Evolutionary conservation across 352 stramenopile genomes (phyloP), one percentile per base, ranked within the genome.

Genomic region (Thalassiosira exigua): DNA sequence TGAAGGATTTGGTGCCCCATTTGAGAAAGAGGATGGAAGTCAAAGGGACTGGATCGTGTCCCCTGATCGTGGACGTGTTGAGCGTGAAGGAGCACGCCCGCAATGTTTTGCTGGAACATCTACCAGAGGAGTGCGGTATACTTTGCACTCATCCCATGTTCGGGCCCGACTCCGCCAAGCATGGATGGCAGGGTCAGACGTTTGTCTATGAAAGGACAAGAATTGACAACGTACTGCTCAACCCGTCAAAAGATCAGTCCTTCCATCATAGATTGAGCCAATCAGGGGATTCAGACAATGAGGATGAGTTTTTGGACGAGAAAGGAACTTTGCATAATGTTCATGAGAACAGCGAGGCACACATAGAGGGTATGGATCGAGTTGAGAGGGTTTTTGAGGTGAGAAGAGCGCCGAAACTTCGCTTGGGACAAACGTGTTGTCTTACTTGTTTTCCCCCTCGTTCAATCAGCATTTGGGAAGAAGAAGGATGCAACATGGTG

Each of bases 91-190:
- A 97, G 50, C 96, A 99, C 86, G 87, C 97, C 29, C 97, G 98
- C 78, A 86, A 97, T 70, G 92, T 97, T 41, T 71, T 99, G 86
- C 90, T 98, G 42, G 83, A 96, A 33, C 66, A 94, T n/a, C 74
- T 98, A 14, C 96, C 96, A 1, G 66, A 86, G 44, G 94, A 94
- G 71, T 94, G 90, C 58, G 96, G 97, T 65, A 96, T 99, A 33
- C 81, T 99, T 33, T 98, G 96, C 70, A 98, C 97, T 14, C 97
- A 99, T 87, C 97, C 97, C 0, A 99, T 99, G 97, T 99, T 99
- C 86, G 97, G 97, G 42, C 96, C 96, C 0, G 65, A 75, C 29
- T 97, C 91, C 56, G 96, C 96, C 51, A 97, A 97, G 58, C 93
- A 98, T 87, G 94, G 94, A 60, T 99, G 96, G 97, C 89, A 95